phyloP scores from a whole-genome alignment of 2,329 filamentous ascomycete species.

The Bipolaris zeicola region DNA sequence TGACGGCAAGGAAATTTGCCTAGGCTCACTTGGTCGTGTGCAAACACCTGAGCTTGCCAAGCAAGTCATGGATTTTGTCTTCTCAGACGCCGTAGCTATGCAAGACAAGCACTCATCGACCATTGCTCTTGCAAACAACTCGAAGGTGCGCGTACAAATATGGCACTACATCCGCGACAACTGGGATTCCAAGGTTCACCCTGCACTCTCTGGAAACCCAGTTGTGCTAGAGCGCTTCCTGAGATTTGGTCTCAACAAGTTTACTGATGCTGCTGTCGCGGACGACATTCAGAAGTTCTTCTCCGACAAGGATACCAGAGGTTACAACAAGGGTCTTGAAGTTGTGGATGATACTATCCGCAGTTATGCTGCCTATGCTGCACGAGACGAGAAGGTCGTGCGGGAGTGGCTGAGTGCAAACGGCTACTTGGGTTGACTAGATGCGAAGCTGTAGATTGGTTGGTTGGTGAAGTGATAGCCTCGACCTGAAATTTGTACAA shows the following conservation, averaged over 20 bases:
- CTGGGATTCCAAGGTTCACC: constrained; percentile 71
- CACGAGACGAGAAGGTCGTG: constrained; percentile 73
- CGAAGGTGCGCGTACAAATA: constrained; percentile 71
- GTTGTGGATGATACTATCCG: constrained; percentile 86
- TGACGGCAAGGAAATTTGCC: constrained; percentile 86
- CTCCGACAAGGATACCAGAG: constrained; percentile 79
- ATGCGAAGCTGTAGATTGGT: neutral
- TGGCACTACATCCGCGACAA: constrained; percentile 88
- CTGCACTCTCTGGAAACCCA: constrained; percentile 77
- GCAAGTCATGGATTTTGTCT: constrained; percentile 72
- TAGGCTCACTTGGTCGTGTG: constrained; percentile 76
- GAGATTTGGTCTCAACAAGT: constrained; percentile 76
- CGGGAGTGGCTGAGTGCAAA: constrained; percentile 77
- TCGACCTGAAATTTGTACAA: neutral
- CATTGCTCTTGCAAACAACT: constrained; percentile 73
- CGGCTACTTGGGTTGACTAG: constrained; percentile 55
- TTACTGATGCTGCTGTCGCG: constrained; percentile 70
- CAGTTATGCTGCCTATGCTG: constrained; percentile 80
- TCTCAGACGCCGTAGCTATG: constrained; percentile 81
- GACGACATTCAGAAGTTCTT: constrained; percentile 87
- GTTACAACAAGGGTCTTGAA: constrained; percentile 83
- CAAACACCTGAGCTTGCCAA: constrained; percentile 71
- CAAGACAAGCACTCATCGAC: constrained; percentile 88
- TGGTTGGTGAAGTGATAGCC: neutral
- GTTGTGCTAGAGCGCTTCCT: constrained; percentile 90